phyloP scores from a whole-genome alignment of 306 rosid genomes.

The Acacia crassicarpa region DNA sequence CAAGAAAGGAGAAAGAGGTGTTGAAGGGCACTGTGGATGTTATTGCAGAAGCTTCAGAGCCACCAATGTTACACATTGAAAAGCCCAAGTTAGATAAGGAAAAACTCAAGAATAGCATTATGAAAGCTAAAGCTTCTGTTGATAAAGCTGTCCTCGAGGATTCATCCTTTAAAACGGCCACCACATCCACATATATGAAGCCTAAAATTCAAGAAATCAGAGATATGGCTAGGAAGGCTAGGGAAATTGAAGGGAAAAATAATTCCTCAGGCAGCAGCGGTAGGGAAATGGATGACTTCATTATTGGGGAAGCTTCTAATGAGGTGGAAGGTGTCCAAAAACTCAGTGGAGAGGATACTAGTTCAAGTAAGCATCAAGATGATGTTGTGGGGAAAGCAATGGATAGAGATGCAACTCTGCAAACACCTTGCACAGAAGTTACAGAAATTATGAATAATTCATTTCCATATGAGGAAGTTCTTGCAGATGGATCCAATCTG shows the following conservation, averaged over 20 bases:
- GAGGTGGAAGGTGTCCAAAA: slow-evolving; percentile 33
- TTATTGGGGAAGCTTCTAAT: slow-evolving; percentile 32
- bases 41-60: slow-evolving; percentile 47
- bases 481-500: slow-evolving; percentile 26
- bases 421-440: slow-evolving; percentile 26
- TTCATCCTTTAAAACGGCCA: slow-evolving; percentile 26
- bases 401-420: slow-evolving; percentile 24
- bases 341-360: slow-evolving; percentile 26
- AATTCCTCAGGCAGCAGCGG: slow-evolving; percentile 29
- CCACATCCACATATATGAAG: slow-evolving; percentile 37
- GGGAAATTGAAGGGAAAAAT: slow-evolving; percentile 51
- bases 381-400: slow-evolving; percentile 33
- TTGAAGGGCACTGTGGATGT: slow-evolving; percentile 61
- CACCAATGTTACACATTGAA: slow-evolving; percentile 27
- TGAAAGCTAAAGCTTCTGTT: slow-evolving; percentile 48
- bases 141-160: slow-evolving; percentile 39
- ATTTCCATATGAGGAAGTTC: slow-evolving; percentile 29
- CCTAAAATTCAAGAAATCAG: slow-evolving; percentile 63
- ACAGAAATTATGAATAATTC: slow-evolving; percentile 31
- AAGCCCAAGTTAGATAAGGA: slow-evolving; percentile 77
- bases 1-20: slow-evolving; percentile 70
- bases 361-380: slow-evolving; percentile 27
- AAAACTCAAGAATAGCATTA: slow-evolving; percentile 55
- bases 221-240: slow-evolving; percentile 59
- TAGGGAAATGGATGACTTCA: slow-evolving; percentile 28